These are phyloP conservation scores for Mangifera indica DNA, from an alignment of 345 rosid species.

Conservation along the genomic window DNA sequence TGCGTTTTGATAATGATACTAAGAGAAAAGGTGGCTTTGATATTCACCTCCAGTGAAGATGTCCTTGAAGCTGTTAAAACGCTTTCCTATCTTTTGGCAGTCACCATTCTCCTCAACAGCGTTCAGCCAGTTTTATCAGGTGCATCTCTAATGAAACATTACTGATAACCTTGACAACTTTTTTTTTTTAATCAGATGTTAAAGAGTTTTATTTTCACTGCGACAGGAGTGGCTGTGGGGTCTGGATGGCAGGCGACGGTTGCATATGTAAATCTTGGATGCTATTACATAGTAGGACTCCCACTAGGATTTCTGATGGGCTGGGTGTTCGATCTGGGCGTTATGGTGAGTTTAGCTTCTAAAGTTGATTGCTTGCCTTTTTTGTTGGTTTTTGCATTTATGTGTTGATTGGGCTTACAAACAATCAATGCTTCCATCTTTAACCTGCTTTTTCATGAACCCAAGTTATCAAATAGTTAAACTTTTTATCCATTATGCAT, in stretches of 20 bases:
- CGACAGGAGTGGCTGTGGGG: conserved; percentile 78
- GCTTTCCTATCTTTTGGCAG: conserved; percentile 32
- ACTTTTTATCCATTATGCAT: too few relatives aligned
- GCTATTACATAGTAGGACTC: conserved; percentile 68
- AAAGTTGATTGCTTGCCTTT: too few relatives aligned
- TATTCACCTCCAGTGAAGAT: conserved; percentile 36
- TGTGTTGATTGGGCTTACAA: too few relatives aligned
- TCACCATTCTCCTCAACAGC: conserved; percentile 45
- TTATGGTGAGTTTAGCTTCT: conserved; percentile 34
- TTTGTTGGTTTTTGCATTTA: too few relatives aligned
- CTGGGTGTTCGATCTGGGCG: conserved; percentile 59
- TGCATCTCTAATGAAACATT: too few relatives aligned
- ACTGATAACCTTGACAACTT: too few relatives aligned
- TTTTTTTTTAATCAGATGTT: too few relatives aligned
- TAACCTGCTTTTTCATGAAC: too few relatives aligned
- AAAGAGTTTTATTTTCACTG: not conserved
- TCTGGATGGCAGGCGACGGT: conserved; percentile 79
- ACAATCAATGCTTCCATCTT: too few relatives aligned
- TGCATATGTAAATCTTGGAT: conserved; percentile 68
- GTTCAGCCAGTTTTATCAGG: conserved; percentile 54
- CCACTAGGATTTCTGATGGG: conserved; percentile 73
- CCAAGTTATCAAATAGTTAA: too few relatives aligned
- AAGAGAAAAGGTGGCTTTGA: conserved; percentile 35
- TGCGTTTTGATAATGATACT: conserved; percentile 27
- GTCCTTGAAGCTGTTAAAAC: conserved; percentile 35